These are phyloP conservation scores for Colletotrichum brevisporum DNA, from an alignment of 2,329 filamentous ascomycete species.

Conservation along the genomic window DNA sequence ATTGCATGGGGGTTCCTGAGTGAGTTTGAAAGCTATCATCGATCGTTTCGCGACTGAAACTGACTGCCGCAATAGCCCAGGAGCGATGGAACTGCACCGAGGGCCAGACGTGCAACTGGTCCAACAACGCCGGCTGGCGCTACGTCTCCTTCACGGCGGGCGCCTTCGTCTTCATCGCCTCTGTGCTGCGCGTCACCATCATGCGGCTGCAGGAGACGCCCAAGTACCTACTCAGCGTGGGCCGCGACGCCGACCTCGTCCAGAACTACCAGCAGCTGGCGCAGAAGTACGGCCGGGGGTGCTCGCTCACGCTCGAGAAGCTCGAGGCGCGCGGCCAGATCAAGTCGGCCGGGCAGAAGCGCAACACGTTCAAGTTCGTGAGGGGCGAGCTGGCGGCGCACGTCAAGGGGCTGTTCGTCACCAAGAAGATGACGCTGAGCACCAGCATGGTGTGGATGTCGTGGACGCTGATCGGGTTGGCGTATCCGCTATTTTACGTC, in stretches of 20 bases:
- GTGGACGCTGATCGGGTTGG: slow-evolving; percentile 79
- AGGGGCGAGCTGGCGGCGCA: slow-evolving; percentile 58
- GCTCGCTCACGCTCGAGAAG: slow-evolving; percentile 55
- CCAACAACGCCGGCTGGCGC: slow-evolving; percentile 65
- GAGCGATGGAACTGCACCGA: slow-evolving; percentile 58
- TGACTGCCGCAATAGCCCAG: slow-evolving; percentile 47
- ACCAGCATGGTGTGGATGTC: slow-evolving; percentile 77
- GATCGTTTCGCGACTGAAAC: neutral
- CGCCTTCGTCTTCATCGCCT: slow-evolving; percentile 62
- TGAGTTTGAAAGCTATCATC: slow-evolving; percentile 43
- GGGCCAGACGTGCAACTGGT: slow-evolving; percentile 55
- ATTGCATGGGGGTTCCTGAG: slow-evolving; percentile 65
- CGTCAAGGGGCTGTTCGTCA: slow-evolving; percentile 75
- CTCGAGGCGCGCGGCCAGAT: slow-evolving; percentile 62
- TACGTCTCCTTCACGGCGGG: slow-evolving; percentile 63
- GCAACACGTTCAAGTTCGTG: slow-evolving; percentile 22
- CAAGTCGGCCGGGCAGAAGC: slow-evolving; percentile 50
- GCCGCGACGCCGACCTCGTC: slow-evolving; percentile 65
- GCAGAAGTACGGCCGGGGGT: slow-evolving; percentile 54
- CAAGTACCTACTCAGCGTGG: slow-evolving; percentile 69
- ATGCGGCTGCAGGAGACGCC: slow-evolving; percentile 71
- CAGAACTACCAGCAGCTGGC: slow-evolving; percentile 55
- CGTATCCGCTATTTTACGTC: slow-evolving; percentile 82
- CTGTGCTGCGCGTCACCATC: slow-evolving; percentile 66
- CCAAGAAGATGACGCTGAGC: slow-evolving; percentile 70